Base-by-base conservation (phyloP, 2,329 filamentous ascomycete genomes). In the Fusarium humuli region DNA sequence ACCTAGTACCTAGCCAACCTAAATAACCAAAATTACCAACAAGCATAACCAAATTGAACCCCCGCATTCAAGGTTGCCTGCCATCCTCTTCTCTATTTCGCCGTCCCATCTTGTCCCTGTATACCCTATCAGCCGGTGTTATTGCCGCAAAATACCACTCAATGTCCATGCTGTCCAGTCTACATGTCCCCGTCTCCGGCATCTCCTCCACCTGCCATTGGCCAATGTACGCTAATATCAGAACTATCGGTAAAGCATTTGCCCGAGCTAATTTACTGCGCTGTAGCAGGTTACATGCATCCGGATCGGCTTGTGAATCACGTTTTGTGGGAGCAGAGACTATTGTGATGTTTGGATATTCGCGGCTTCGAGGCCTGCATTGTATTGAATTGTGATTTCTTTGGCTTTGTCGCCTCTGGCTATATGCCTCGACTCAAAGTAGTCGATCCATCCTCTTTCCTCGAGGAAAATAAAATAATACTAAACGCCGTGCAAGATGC, bases 261-360 rank as follows among this genome's bases (percentile, higher is more conserved):
- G 20, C 37, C 48, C 61, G 56, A 66, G 8, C 32, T 49, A 61
- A 65, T 66, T 65, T 50, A 34, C 25, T 49, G 30, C 11, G 7
- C 23, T 59, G 32, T 42, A 20, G 34, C 10, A 34, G 25, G 45
- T 47, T 56, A 37, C 67, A 73, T 41, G 49, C 49, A 52, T 11
- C 22, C 20, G 20, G 23, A 29, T 29, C 9, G 46, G 13, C 27
- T 42, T 29, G 44, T 55, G 57, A 53, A 57, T 52, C 56, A 49
- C 61, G 46, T 32, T 60, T 65, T 69, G 63, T 68, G 37, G 29
- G 47, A 46, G 34, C 44, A 48, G 61, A 30, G n/a, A 53, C 47
- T 27, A 41, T 70, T 58, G 32, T 66, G 30, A 70, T 70, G 59
- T 73, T 64, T 73, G 71, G 65, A 65, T 74, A 72, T 74, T 73